Percentiles rank a stretch among this genome's conserved stretches.
Evolutionary conservation across 2,329 filamentous ascomycete species (phyloP).

Genomic region (Chrysosporium keratinophilum): DNA sequence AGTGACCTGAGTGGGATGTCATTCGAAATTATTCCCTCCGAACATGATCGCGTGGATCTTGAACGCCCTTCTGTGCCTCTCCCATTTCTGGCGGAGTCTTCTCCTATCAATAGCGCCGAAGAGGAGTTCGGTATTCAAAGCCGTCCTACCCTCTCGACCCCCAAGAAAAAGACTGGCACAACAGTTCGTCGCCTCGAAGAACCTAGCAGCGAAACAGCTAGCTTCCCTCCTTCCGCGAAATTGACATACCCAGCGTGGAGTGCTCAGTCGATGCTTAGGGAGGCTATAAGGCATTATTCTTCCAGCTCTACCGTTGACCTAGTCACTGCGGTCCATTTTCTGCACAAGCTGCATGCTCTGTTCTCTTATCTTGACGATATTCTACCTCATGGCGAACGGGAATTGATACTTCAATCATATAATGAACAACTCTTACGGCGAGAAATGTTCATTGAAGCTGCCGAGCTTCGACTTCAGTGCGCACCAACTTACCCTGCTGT

Average conservation of each 20-base stretch:
- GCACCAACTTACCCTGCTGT: slow-evolving; percentile 47
- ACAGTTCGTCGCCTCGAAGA: neutral
- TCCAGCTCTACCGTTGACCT: slow-evolving; percentile 31
- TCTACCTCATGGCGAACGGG: slow-evolving; percentile 39
- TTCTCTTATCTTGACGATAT: slow-evolving; percentile 31
- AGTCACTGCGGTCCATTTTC: slow-evolving; percentile 34
- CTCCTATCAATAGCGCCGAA: neutral
- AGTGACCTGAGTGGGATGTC: slow-evolving; percentile 17
- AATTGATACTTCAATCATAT: slow-evolving; percentile 47
- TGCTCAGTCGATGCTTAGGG: slow-evolving; percentile 29
- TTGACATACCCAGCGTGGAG: slow-evolving; percentile 32
- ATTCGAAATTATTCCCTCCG: slow-evolving; percentile 22
- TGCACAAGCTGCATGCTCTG: slow-evolving; percentile 32
- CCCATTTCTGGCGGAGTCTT: slow-evolving; percentile 29
- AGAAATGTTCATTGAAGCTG: slow-evolving; percentile 40
- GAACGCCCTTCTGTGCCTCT: slow-evolving; percentile 35
- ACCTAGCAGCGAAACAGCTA: slow-evolving; percentile 11
- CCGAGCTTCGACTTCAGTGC: slow-evolving; percentile 46
- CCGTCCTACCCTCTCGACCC: neutral
- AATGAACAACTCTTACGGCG: slow-evolving; percentile 45
- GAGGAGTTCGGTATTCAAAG: neutral
- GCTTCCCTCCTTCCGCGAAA: slow-evolving; percentile 25
- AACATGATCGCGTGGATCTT: slow-evolving; percentile 30
- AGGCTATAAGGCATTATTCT: slow-evolving; percentile 33
- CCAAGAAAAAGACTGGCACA: neutral